These are phyloP conservation scores for Beauveria sp. DNA, from an alignment of 2,329 filamentous ascomycete genomes.

Conservation along the genomic window DNA sequence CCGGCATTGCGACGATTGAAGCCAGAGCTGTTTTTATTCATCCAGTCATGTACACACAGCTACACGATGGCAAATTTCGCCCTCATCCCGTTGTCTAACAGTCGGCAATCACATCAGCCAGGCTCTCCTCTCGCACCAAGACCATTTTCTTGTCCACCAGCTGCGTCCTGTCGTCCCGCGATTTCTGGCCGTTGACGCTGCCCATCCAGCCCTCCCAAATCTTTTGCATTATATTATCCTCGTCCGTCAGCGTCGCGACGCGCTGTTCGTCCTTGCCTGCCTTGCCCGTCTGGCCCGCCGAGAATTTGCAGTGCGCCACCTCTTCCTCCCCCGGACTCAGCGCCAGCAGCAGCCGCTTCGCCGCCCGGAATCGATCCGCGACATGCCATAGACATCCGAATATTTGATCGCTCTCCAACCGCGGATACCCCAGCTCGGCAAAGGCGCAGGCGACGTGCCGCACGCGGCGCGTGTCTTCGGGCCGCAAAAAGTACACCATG, in stretches of 20 bases:
- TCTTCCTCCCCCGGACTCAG: slow-evolving; percentile 32
- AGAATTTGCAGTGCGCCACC: slow-evolving; percentile 11
- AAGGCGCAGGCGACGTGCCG: slow-evolving; percentile 36
- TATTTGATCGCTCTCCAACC: slow-evolving; percentile 35
- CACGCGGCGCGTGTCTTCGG: slow-evolving; percentile 36
- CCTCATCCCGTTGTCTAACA: neutral
- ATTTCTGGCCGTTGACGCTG: slow-evolving; percentile 22
- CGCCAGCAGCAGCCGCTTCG: slow-evolving; percentile 31
- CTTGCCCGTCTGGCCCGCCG: slow-evolving; percentile 2
- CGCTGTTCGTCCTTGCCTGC: neutral
- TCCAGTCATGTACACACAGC: neutral
- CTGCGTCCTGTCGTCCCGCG: slow-evolving; percentile 27
- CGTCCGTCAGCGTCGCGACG: slow-evolving; percentile 15
- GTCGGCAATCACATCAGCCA: slow-evolving; percentile 27
- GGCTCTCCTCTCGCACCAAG: slow-evolving; percentile 35
- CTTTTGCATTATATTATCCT: slow-evolving; percentile 36
- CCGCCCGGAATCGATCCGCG: slow-evolving; percentile 34
- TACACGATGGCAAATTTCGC: neutral
- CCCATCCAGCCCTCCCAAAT: slow-evolving; percentile 40
- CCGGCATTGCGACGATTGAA: neutral
- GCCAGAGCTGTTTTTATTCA: neutral
- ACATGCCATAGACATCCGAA: slow-evolving; percentile 42
- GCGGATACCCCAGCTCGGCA: slow-evolving; percentile 34
- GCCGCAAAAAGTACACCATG: slow-evolving; percentile 39
- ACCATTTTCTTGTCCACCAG: slow-evolving; percentile 36